A percentile compares a stretch with the other conserved stretches of the same genome.
These are phyloP conservation scores for Cytospora mali DNA, from an alignment of 2,329 filamentous ascomycete genomes.

Conservation along the genomic window DNA sequence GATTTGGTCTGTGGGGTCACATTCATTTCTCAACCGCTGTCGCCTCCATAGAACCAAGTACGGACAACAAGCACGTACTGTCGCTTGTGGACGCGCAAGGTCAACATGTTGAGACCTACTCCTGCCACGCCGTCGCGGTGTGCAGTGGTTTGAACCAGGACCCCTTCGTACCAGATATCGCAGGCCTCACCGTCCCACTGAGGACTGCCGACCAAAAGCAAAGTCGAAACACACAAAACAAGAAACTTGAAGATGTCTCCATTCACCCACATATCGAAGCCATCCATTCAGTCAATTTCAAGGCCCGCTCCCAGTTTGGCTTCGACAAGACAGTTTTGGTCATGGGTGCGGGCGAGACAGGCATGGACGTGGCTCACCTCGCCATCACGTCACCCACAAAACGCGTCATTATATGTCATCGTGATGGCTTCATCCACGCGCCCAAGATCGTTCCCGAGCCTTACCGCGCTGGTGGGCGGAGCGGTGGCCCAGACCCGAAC, in stretches of 20 bases:
- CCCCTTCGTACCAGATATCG: conserved; percentile 38
- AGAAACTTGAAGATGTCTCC: neutral
- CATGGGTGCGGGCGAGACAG: conserved; percentile 43
- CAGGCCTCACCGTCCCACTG: conserved; percentile 8
- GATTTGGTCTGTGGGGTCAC: conserved; percentile 39
- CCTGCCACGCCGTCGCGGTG: conserved; percentile 41
- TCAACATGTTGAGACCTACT: neutral
- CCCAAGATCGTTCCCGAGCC: conserved; percentile 37
- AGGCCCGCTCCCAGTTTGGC: conserved; percentile 39
- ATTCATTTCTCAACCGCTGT: conserved; percentile 39
- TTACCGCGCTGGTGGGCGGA: conserved; percentile 29
- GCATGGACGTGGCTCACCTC: conserved; percentile 40
- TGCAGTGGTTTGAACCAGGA: conserved; percentile 43
- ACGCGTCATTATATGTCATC: conserved; percentile 42
- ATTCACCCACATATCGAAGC: conserved; percentile 29
- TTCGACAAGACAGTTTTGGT: conserved; percentile 40
- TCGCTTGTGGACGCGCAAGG: neutral
- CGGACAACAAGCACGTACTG: neutral
- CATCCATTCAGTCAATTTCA: conserved; percentile 43
- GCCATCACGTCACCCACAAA: conserved; percentile 41
- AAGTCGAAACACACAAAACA: neutral
- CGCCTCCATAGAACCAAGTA: conserved; percentile 23
- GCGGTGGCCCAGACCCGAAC: conserved; percentile 26
- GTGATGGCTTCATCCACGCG: conserved; percentile 42
- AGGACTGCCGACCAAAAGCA: neutral